Evolutionary conservation across 2,329 filamentous ascomycete species (phyloP).

Genomic region (Pyrenophora graminea): DNA sequence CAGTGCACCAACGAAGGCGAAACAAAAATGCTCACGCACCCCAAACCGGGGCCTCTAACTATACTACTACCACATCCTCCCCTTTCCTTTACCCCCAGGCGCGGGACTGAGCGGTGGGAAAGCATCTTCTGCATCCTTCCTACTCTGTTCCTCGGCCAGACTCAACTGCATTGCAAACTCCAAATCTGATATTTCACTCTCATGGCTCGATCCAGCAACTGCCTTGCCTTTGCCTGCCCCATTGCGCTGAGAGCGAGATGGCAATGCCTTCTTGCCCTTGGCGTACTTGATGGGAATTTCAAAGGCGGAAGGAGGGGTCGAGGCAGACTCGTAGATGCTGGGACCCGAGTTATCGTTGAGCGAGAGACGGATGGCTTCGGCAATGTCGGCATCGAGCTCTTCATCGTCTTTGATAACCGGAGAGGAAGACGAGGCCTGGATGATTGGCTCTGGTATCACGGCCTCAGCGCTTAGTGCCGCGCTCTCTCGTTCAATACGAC

Average conservation of each 20-base stretch:
- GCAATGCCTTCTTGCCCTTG: slow-evolving; percentile 42
- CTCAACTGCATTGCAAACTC: slow-evolving; percentile 67
- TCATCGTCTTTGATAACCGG: slow-evolving; percentile 47
- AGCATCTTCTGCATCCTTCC: slow-evolving; percentile 35
- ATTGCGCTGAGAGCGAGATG: slow-evolving; percentile 26
- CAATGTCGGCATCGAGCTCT: slow-evolving; percentile 61
- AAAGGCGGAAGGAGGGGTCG: slow-evolving; percentile 30
- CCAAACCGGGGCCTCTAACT: background rate
- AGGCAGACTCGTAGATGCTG: slow-evolving; percentile 11
- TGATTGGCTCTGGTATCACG: slow-evolving; percentile 42
- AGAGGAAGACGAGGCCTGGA: slow-evolving; percentile 36
- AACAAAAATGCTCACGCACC: background rate
- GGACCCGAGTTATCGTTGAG: slow-evolving; percentile 37
- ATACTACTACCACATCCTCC: slow-evolving; percentile 25
- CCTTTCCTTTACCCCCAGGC: slow-evolving; percentile 34
- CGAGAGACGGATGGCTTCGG: slow-evolving; percentile 64
- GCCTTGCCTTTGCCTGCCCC: slow-evolving; percentile 33
- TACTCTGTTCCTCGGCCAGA: slow-evolving; percentile 62
- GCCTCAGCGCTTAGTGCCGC: slow-evolving; percentile 44
- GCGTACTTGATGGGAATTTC: slow-evolving; percentile 54
- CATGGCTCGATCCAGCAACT: slow-evolving; percentile 44
- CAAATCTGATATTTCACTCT: slow-evolving; percentile 59
- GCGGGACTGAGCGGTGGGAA: slow-evolving; percentile 39
- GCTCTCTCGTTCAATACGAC: slow-evolving; percentile 52
- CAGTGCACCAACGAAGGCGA: background rate